These are phyloP conservation scores for Epichloe sp. DNA, from an alignment of 2,329 filamentous ascomycete genomes.

Conservation along the genomic window DNA sequence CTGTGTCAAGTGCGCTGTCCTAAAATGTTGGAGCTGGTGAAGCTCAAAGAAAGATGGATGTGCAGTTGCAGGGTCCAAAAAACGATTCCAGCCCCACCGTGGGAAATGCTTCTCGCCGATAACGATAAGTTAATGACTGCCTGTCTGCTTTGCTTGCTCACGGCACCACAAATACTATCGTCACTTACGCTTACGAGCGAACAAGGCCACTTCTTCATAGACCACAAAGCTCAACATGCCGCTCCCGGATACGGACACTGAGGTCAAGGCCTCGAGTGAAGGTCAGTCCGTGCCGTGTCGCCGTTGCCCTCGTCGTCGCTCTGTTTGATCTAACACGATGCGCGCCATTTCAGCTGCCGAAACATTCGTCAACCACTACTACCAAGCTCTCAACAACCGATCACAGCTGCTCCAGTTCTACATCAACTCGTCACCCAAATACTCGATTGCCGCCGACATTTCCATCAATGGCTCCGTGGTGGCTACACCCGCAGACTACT, in stretches of 20 bases:
- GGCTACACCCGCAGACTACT: conserved; percentile 49
- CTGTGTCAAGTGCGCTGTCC: not conserved
- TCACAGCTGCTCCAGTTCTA: conserved; percentile 56
- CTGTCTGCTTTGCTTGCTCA: not conserved
- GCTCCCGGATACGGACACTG: conserved; percentile 26
- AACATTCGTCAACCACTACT: conserved; percentile 61
- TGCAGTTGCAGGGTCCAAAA: not conserved
- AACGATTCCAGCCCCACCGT: not conserved
- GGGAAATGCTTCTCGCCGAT: not conserved
- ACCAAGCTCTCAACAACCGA: conserved; percentile 57
- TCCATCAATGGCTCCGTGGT: conserved; percentile 66
- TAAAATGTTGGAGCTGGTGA: not conserved
- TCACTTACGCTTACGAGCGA: not conserved
- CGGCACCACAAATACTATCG: not conserved
- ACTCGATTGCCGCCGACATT: conserved; percentile 51
- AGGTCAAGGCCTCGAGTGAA: conserved; percentile 33
- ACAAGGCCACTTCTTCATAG: not conserved
- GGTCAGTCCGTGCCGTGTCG: conserved; percentile 18
- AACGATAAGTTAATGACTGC: too few species aligned
- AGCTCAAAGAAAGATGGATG: not conserved
- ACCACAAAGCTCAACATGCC: conserved; percentile 15
- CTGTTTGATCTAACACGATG: not conserved
- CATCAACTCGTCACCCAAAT: conserved; percentile 41
- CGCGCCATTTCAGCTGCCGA: conserved; percentile 43
- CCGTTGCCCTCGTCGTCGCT: not conserved